phyloP scores from a whole-genome alignment of 2,329 filamentous ascomycete genomes.

The Capronia epimyces region DNA sequence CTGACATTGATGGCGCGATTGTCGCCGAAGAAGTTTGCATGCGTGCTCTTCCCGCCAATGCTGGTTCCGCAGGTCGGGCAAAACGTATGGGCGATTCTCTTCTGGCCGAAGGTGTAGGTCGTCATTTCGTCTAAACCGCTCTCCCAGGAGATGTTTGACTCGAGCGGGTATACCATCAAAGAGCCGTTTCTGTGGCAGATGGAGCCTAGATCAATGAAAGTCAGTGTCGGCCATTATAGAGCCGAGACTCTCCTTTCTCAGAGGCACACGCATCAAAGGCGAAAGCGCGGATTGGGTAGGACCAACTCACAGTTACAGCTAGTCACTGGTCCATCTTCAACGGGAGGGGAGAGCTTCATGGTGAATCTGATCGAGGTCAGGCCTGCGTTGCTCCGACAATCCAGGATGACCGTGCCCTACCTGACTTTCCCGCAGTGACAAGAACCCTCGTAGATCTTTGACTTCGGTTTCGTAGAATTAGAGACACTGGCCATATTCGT shows the following conservation, averaged over 20 bases:
- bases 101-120: conserved; percentile 30
- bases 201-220: conserved; percentile 24
- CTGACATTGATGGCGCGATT: conserved; percentile 33
- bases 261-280: background rate
- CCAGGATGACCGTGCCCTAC: conserved; percentile 1
- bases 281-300: too few relatives aligned
- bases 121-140: conserved; percentile 29
- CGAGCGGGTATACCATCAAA: conserved; percentile 30
- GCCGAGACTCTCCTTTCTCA: background rate
- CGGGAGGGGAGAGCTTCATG: conserved; percentile 28
- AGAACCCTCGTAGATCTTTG: conserved; percentile 25
- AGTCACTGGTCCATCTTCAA: conserved; percentile 26
- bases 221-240: background rate
- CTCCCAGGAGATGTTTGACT: conserved; percentile 27
- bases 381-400: background rate
- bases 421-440: conserved; percentile 28
- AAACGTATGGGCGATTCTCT: conserved; percentile 32
- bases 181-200: conserved; percentile 34
- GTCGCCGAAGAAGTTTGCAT: conserved; percentile 26
- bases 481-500: conserved; percentile 12
- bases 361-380: conserved; percentile 21
- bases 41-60: conserved; percentile 29
- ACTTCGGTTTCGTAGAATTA: conserved; percentile 25
- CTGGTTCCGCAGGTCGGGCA: conserved; percentile 33
- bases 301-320: conserved; percentile 25